Base-by-base conservation (phyloP, 306 rosid genomes). In the Luffa acutangula region DNA sequence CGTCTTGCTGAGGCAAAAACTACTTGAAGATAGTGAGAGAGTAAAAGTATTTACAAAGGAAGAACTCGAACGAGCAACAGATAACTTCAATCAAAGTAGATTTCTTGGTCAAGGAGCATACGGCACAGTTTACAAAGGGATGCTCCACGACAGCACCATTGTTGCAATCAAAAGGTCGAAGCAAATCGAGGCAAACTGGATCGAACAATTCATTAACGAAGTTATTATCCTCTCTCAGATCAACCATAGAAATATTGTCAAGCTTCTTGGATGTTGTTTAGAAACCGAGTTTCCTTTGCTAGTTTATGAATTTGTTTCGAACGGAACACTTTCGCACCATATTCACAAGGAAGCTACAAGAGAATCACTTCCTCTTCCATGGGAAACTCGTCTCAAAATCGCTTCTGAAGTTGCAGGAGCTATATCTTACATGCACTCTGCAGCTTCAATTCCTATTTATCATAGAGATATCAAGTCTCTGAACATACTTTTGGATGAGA, bases 401-500 rank as follows among this genome's bases (percentile, higher is more conserved):
- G 91, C 92, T 2, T 82, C 84, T 45, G 93, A 91, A 51, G 89
- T 91, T 73, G 91, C 96, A 2, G 92, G 89, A 51, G 96, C 93
- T 65, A 34, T 91, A 56, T 84, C 93, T 2, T 89, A 91, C 74
- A 82, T 91, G 87, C 96, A 91, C 78, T 89, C 64, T 62, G 78
- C 92, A 79, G 91, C 93, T 79, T 87, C 90, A 53, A 46, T 82
- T 49, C 96, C 96, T 51, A 82, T 87, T 64, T 89, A 75, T 56
- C 96, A 91, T 15, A 81, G 93, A 80, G 91, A 91, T 78, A 89
- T 91, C 39, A 91, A 91, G 56, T 85, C 96, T 3, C 62, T 86
- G 57, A 91, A 91, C 83, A 81, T 91, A 58, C 90, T 91, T 33
- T 41, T 91, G 20, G 93, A 91, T 65, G 81, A 81, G 0, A 85